Evolutionary conservation across 805 yeast species (phyloP).

Genomic region (Wickerhamiella bombiphila): DNA sequence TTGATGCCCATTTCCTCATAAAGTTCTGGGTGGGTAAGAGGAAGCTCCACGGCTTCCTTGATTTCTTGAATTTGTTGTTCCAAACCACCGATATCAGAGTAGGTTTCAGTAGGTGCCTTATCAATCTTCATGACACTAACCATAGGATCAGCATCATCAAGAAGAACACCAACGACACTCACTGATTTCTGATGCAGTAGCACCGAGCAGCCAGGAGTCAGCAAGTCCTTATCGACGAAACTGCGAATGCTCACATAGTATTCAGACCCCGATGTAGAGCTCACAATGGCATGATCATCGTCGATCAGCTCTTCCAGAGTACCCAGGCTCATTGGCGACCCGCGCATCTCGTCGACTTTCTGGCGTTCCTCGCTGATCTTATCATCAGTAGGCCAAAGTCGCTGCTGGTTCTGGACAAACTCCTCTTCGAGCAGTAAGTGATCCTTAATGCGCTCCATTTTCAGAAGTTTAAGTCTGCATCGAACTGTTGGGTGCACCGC

Average conservation of each 20-base stretch:
- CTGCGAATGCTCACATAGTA: slow-evolving; percentile 91
- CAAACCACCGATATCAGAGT: slow-evolving; percentile 94
- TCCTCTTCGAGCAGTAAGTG: slow-evolving; percentile 90
- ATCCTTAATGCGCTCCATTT: slow-evolving; percentile 93
- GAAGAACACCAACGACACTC: slow-evolving; percentile 93
- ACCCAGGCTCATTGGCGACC: slow-evolving; percentile 92
- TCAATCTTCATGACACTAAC: slow-evolving; percentile 95
- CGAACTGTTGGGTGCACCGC: slow-evolving; percentile 82
- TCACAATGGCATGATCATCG: slow-evolving; percentile 97
- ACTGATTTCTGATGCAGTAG: slow-evolving; percentile 90
- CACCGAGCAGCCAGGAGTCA: slow-evolving; percentile 96
- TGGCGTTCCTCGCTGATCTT: slow-evolving; percentile 93
- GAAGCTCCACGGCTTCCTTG: slow-evolving; percentile 91
- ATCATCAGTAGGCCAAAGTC: slow-evolving; percentile 89
- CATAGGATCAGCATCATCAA: slow-evolving; percentile 96
- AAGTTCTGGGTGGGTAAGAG: slow-evolving; percentile 89
- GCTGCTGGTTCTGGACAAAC: slow-evolving; percentile 87
- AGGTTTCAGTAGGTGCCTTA: slow-evolving; percentile 92
- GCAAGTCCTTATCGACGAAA: slow-evolving; percentile 87
- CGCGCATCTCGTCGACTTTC: slow-evolving; percentile 88
- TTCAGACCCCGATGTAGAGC: slow-evolving; percentile 91
- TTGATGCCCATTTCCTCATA: slow-evolving; percentile 98
- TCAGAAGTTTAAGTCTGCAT: slow-evolving; percentile 77
- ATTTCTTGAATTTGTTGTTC: slow-evolving; percentile 95
- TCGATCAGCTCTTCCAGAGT: slow-evolving; percentile 94